These are phyloP conservation scores for Exophiala phaeomuriformis DNA, from an alignment of 2,329 filamentous ascomycete species.

Conservation along the genomic window DNA sequence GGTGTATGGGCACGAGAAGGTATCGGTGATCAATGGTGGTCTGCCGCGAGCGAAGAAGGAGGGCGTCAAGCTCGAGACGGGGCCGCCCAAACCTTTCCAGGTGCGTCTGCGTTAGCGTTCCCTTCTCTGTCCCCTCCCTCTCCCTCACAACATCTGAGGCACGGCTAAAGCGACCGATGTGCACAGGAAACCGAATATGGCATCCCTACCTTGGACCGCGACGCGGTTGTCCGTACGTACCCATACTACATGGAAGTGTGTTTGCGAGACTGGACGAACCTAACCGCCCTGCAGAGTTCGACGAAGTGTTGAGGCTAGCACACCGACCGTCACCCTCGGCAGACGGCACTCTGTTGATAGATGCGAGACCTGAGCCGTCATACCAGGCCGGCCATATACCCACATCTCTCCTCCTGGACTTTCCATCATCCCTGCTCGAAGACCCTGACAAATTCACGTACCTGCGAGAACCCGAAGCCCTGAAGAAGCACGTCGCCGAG, in stretches of 20 bases:
- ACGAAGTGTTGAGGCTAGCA: slow-evolving; percentile 5
- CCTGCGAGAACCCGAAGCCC: slow-evolving; percentile 3
- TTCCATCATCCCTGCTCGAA: slow-evolving; percentile 6
- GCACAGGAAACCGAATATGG: slow-evolving; percentile 4
- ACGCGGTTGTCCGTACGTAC: slow-evolving; percentile 9
- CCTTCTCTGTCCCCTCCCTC: neutral
- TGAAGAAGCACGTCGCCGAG: slow-evolving; percentile 4
- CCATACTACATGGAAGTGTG: neutral
- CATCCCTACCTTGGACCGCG: slow-evolving; percentile 1
- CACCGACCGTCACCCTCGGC: slow-evolving; percentile 2
- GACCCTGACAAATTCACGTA: slow-evolving; percentile 7
- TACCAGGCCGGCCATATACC: slow-evolving; percentile 8
- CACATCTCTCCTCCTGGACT: slow-evolving; percentile 9
- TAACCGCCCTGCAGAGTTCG: slow-evolving; percentile 3
- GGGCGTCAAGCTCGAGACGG: slow-evolving; percentile 11
- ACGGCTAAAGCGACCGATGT: neutral
- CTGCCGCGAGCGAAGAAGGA: slow-evolving; percentile 7
- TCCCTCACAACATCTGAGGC: neutral
- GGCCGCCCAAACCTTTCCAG: slow-evolving; percentile 2
- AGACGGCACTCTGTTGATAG: slow-evolving; percentile 5
- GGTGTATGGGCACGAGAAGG: slow-evolving; percentile 9
- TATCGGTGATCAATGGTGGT: slow-evolving; percentile 8
- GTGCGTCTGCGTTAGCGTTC: neutral
- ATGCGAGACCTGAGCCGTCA: slow-evolving; percentile 7
- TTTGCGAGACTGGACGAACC: neutral